phyloP scores from a whole-genome alignment of 1,284 basidiomycete genomes.

The Ganoderma meredithae region DNA sequence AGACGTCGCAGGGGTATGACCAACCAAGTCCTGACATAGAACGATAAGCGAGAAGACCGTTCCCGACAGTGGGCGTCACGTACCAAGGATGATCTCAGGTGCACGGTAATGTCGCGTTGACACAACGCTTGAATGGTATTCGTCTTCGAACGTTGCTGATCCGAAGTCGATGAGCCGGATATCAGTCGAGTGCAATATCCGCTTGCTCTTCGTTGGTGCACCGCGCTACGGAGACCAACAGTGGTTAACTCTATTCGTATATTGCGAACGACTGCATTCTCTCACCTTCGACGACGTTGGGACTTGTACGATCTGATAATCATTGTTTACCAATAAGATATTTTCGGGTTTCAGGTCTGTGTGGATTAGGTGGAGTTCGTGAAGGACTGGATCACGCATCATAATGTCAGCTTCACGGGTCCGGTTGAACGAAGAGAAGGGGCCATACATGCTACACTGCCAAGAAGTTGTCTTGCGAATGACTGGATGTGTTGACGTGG shows the following conservation, averaged over 20 bases:
- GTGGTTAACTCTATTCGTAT: neutral
- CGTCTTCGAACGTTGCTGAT: slow-evolving; percentile 96
- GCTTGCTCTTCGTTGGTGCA: slow-evolving; percentile 66
- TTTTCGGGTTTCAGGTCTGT: slow-evolving; percentile 99
- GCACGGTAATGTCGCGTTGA: slow-evolving; percentile 98
- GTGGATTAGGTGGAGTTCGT: slow-evolving; percentile 92
- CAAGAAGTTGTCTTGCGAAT: slow-evolving; percentile 92
- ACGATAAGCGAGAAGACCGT: slow-evolving; percentile 18
- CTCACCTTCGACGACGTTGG: slow-evolving; percentile 40
- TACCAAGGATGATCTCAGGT: slow-evolving; percentile 98
- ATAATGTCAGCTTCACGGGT: neutral
- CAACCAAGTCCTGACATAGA: slow-evolving; percentile 83
- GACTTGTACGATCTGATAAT: slow-evolving; percentile 67
- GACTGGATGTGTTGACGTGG: slow-evolving; percentile 96
- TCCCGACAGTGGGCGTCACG: slow-evolving; percentile 38
- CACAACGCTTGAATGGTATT: slow-evolving; percentile 98
- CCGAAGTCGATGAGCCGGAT: slow-evolving; percentile 99
- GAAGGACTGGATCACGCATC: slow-evolving; percentile 71
- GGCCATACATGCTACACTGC: slow-evolving; percentile 91
- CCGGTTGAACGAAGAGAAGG: neutral
- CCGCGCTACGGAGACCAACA: slow-evolving; percentile 54
- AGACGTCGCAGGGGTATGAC: slow-evolving; percentile 99
- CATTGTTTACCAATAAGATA: slow-evolving; percentile 92
- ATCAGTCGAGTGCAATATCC: slow-evolving; percentile 87
- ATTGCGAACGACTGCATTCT: too few species aligned